Base-by-base conservation (phyloP, 257 asterid genomes). In the Jacaranda copaia region DNA sequence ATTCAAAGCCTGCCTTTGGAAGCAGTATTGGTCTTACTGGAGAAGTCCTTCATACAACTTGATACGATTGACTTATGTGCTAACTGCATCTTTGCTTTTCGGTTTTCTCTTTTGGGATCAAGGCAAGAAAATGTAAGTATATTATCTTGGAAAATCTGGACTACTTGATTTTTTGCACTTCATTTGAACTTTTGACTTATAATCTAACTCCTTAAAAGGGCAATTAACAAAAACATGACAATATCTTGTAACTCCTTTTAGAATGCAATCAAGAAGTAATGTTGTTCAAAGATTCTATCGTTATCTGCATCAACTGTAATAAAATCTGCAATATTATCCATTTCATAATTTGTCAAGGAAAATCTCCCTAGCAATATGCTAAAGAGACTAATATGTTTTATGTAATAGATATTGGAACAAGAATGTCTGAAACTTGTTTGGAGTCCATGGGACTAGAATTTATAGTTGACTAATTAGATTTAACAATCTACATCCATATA, bases 21-120 rank as follows among this genome's bases (percentile, higher is more conserved):
- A 77, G 69, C 81, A 77, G 62, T 48, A 77, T n/a, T 77, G 69
- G 81, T 77, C 81, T 38, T 77, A 77, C 49, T 77, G 76, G 81
- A 77, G 81, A 69, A 77, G 81, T 61, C 81, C 81, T 58, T 46
- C 76, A 6, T 77, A 77, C 81, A 77, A 77, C 46, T 69, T 77
- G 81, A 60, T 10, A 55, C 70, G 81, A n/a, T 69, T 61, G n/a
- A 45, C 58, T 10, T 51, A 57, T 69, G 58, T 77, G 76, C 38
- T 77, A 9, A 15, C 69, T 42, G 68, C 77, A 49, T 68, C 81
- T n/a, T 16, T 69, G 8, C 71, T 77, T 12, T 69, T 58, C 4
- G 81, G 81, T 8, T 3, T 59, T 39, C 49, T 70, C 5, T 77
- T 77, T 55, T 77, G 76, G 81, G 76, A 52, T 36, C 76, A 77